A percentile compares a stretch with the other conserved stretches of the same genome.
phyloP scores from a whole-genome alignment of 176 grass and related monocot genomes.

The Cymbopogon citratus region DNA sequence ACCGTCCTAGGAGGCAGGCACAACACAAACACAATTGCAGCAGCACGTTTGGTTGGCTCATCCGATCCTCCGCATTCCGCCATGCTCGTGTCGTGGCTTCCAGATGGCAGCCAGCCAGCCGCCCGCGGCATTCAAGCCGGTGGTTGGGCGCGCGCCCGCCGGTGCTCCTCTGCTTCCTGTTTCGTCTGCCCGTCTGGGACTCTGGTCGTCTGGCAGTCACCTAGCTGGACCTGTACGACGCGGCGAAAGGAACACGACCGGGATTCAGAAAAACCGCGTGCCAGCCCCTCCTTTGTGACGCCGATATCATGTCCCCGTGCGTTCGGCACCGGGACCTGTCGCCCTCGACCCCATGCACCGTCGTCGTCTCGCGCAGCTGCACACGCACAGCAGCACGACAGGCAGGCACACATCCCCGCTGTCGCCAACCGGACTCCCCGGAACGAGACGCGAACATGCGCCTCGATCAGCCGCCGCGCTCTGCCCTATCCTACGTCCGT shows the following conservation, averaged over 20 bases:
- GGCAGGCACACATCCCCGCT: background rate
- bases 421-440: slow-evolving; percentile 14
- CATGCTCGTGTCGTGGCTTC: no score
- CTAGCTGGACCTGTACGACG: background rate
- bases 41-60: no score
- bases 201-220: background rate
- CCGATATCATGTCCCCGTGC: background rate
- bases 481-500: background rate
- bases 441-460: slow-evolving; percentile 36
- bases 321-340: background rate
- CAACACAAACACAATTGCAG: no score
- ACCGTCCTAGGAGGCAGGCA: background rate
- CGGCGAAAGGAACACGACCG: background rate
- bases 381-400: no score
- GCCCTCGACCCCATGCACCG: background rate
- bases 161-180: background rate
- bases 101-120: background rate
- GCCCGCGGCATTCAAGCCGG: background rate
- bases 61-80: no score
- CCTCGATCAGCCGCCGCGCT: no score
- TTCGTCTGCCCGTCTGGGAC: background rate
- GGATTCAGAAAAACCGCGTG: background rate
- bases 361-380: no score
- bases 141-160: background rate
- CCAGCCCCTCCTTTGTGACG: background rate